Evolutionary conservation across 108 stramenopile species (phyloP).

Genomic region (Parmales sp.): DNA sequence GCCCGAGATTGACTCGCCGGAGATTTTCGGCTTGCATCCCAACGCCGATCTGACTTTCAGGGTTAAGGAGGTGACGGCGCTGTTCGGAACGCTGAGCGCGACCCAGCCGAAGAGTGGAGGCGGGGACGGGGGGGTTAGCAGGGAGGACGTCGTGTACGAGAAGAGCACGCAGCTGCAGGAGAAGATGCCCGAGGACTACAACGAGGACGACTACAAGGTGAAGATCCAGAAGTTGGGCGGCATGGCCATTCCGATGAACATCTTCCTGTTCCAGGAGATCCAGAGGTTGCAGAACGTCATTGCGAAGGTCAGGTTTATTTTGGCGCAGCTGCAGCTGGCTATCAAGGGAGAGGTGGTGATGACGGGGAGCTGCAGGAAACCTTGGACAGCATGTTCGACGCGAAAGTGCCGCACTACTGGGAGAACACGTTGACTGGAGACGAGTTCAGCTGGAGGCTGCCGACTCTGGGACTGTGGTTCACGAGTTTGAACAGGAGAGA

Average conservation of each 20-base stretch:
- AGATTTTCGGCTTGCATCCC: slow-evolving; percentile 85
- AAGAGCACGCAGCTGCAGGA: slow-evolving; percentile 57
- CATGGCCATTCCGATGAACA: slow-evolving; percentile 66
- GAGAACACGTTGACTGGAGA: slow-evolving; percentile 76
- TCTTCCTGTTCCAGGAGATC: slow-evolving; percentile 81
- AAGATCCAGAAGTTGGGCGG: slow-evolving; percentile 75
- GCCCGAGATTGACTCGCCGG: slow-evolving; percentile 78
- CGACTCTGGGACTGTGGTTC: slow-evolving; percentile 76
- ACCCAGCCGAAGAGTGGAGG: slow-evolving; percentile 77
- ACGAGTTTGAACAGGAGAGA: slow-evolving; percentile 61
- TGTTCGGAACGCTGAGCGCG: slow-evolving; percentile 65
- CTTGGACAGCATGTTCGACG: slow-evolving; percentile 63
- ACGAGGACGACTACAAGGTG: slow-evolving; percentile 66
- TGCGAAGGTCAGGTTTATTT: slow-evolving; percentile 59
- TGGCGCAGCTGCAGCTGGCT: slow-evolving; percentile 68
- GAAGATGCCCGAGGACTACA: slow-evolving; percentile 69
- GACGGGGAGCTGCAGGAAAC: slow-evolving; percentile 68
- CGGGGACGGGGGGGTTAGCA: slow-evolving; percentile 49
- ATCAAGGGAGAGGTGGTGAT: slow-evolving; percentile 83
- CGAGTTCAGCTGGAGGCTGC: slow-evolving; percentile 75
- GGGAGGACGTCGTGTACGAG: slow-evolving; percentile 65
- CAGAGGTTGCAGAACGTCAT: slow-evolving; percentile 70
- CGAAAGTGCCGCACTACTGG: slow-evolving; percentile 63
- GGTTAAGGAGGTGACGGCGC: slow-evolving; percentile 63
- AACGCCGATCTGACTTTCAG: slow-evolving; percentile 85